These are phyloP conservation scores for Fusarium kyushuense DNA, from an alignment of 2,329 filamentous ascomycete genomes.

Conservation along the genomic window DNA sequence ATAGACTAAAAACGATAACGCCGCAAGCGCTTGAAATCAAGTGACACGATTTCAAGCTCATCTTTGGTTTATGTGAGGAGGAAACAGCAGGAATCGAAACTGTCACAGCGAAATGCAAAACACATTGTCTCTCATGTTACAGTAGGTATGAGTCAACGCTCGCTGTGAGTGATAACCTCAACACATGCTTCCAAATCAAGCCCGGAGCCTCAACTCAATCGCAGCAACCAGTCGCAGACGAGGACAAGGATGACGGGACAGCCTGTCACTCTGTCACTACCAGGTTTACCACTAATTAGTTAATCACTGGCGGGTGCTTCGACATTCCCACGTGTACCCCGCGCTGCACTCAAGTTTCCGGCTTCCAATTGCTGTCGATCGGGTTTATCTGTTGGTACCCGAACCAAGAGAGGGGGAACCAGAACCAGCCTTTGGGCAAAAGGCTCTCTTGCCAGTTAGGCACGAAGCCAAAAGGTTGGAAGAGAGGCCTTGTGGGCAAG, in stretches of 20 bases:
- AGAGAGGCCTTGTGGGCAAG: not conserved
- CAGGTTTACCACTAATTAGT: constrained; percentile 8
- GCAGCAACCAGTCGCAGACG: constrained; percentile 21
- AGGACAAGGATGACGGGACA: constrained; percentile 28
- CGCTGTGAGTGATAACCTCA: constrained; percentile 5
- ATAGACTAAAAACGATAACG: constrained; percentile 12
- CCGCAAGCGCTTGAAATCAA: constrained; percentile 16
- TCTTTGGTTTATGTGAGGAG: not conserved
- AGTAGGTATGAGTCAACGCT: constrained; percentile 33
- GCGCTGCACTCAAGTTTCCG: constrained; percentile 33
- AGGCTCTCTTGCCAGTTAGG: constrained; percentile 27
- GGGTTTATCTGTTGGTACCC: constrained; percentile 39
- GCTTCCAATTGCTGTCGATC: constrained; percentile 28
- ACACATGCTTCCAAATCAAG: constrained; percentile 2
- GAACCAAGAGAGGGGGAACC: constrained; percentile 11
- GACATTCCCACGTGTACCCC: constrained; percentile 42
- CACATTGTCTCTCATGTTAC: not conserved
- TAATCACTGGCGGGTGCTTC: constrained; percentile 17
- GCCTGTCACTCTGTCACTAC: constrained; percentile 6
- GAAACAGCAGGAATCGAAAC: not conserved
- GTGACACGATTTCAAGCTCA: constrained; percentile 8
- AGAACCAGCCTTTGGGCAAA: constrained; percentile 34
- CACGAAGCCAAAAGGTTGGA: constrained; percentile 24
- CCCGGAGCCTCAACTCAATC: constrained; percentile 32
- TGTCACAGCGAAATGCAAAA: not conserved